These are phyloP conservation scores for Suhomyces sp. DNA, from an alignment of 805 yeast genomes.

Conservation along the genomic window DNA sequence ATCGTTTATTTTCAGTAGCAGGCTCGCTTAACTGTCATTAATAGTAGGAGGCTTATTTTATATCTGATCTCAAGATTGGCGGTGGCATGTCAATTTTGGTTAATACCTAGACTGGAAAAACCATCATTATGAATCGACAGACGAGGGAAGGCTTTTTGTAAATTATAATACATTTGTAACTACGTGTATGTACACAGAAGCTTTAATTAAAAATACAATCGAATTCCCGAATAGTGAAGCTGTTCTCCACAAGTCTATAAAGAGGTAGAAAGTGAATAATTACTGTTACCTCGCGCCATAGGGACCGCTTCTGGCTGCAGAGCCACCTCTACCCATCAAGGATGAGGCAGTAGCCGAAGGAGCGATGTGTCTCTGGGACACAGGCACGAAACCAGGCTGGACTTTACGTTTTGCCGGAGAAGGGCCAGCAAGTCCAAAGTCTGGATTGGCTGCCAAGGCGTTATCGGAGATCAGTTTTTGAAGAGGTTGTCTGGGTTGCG, in stretches of 20 bases:
- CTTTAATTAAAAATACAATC: background rate
- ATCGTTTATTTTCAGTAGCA: too few species aligned
- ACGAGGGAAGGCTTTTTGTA: too few species aligned
- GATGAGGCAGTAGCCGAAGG: constrained; percentile 8
- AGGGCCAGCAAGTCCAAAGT: constrained; percentile 24
- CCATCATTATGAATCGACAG: too few species aligned
- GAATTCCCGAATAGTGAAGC: background rate
- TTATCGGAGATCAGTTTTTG: constrained; percentile 35
- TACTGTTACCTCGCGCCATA: constrained; percentile 15
- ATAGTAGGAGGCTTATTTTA: too few species aligned
- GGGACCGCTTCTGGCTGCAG: constrained; percentile 9
- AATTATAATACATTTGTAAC: background rate
- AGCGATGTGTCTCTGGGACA: constrained; percentile 14
- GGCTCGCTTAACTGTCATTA: too few species aligned
- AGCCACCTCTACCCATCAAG: constrained; percentile 15
- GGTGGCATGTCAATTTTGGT: too few species aligned
- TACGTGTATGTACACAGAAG: background rate
- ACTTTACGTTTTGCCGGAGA: constrained; percentile 17
- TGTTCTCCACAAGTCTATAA: background rate
- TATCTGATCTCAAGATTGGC: too few species aligned
- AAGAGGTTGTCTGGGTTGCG: constrained; percentile 6
- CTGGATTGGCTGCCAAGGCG: constrained; percentile 40
- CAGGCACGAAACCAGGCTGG: constrained; percentile 21
- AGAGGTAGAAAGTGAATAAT: background rate
- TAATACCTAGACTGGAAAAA: too few species aligned